These are phyloP conservation scores for Cyberlindnera lachancei DNA, from an alignment of 805 yeast genomes.

Conservation along the genomic window DNA sequence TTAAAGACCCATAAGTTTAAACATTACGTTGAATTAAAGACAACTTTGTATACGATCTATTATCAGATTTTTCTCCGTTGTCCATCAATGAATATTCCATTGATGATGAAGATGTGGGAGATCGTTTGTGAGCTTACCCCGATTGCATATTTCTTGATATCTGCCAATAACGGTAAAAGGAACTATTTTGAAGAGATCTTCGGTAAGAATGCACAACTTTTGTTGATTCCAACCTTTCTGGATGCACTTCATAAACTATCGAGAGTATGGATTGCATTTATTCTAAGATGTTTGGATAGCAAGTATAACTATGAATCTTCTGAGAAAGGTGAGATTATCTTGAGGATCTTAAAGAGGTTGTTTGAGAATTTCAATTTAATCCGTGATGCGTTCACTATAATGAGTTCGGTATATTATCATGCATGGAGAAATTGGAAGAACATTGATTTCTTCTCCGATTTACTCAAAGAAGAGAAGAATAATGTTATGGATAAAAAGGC, in stretches of 20 bases:
- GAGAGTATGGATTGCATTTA: constrained; percentile 12
- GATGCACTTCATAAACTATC: constrained; percentile 16
- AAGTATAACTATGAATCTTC: constrained; percentile 16
- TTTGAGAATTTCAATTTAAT: constrained; percentile 25
- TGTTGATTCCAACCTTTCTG: constrained; percentile 16
- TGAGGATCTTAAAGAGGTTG: constrained; percentile 15
- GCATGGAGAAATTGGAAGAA: constrained; percentile 59
- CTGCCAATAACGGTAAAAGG: constrained; percentile 17
- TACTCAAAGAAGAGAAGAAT: constrained; percentile 26
- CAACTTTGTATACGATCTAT: constrained; percentile 20
- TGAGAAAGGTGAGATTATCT: constrained; percentile 6
- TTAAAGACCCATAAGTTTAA: constrained; percentile 22
- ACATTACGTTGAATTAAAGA: constrained; percentile 22
- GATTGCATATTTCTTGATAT: constrained; percentile 18
- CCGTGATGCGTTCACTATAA: constrained; percentile 29
- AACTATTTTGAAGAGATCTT: constrained; percentile 21
- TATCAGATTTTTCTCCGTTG: constrained; percentile 18
- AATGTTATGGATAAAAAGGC: constrained; percentile 22
- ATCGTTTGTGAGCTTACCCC: constrained; percentile 20
- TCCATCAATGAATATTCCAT: constrained; percentile 5
- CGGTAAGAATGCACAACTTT: constrained; percentile 19
- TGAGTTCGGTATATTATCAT: constrained; percentile 51
- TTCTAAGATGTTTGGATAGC: constrained; percentile 24
- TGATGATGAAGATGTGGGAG: constrained; percentile 11
- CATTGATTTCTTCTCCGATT: constrained; percentile 32